A percentile compares a stretch with the other conserved stretches of the same genome.
Evolutionary conservation across 768 basidiomycete genomes (phyloP).

Genomic region (Trichaptum fuscoviolaceum): DNA sequence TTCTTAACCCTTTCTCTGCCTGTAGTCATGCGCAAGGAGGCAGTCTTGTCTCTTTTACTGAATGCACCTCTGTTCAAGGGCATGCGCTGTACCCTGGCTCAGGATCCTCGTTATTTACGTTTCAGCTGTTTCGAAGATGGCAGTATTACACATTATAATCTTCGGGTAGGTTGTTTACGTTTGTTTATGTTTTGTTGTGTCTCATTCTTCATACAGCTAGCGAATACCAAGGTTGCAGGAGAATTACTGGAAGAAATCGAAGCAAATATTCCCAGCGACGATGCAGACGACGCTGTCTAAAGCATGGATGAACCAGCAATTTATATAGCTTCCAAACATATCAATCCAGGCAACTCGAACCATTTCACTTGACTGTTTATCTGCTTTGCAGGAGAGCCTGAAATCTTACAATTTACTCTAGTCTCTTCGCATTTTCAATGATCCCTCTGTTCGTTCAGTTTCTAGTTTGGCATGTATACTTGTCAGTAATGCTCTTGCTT

Average conservation of each 20-base stretch:
- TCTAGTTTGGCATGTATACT: neutral
- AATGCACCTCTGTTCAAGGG: constrained; percentile 75
- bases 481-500: neutral
- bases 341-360: neutral
- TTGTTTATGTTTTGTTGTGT: neutral
- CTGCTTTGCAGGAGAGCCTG: neutral
- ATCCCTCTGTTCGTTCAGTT: neutral
- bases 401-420: neutral
- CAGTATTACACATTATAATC: constrained; percentile 58
- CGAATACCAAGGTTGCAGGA: constrained; percentile 64
- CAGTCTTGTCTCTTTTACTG: constrained; percentile 66
- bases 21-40: constrained; percentile 82
- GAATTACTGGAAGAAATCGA: constrained; percentile 57
- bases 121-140: constrained; percentile 68
- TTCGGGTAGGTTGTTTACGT: constrained; percentile 45
- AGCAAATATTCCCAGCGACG: constrained; percentile 32
- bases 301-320: neutral
- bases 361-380: neutral
- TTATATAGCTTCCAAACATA: neutral
- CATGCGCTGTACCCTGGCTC: constrained; percentile 67
- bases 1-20: constrained; percentile 7
- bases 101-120: constrained; percentile 75
- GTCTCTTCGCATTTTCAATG: constrained; percentile 2
- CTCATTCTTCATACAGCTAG: constrained; percentile 36
- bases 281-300: constrained; percentile 5